phyloP scores from a whole-genome alignment of 2,329 filamentous ascomycete genomes.

The Ceratocystis cacaofunesta region DNA sequence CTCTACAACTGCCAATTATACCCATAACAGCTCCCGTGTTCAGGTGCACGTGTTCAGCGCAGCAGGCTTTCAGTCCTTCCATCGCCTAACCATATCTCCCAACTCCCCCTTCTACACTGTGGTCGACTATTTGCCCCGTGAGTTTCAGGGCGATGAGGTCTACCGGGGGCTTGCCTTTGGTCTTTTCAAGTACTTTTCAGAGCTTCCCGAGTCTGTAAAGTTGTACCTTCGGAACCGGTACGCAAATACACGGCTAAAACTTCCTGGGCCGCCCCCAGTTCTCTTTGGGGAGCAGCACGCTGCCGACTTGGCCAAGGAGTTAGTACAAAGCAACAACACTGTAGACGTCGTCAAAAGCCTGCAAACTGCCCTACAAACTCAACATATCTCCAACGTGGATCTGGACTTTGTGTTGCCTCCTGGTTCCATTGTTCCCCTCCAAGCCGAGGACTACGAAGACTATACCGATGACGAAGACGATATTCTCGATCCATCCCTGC shows the following conservation, averaged over 20 bases:
- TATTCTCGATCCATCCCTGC: conserved; percentile 45
- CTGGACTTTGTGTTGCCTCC: conserved; percentile 74
- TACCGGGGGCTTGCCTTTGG: conserved; percentile 85
- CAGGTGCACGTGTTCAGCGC: conserved; percentile 86
- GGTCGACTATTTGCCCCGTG: conserved; percentile 76
- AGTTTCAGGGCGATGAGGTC: conserved; percentile 89
- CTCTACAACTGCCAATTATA: conserved; percentile 76
- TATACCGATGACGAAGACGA: conserved; percentile 50
- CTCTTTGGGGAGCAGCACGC: conserved; percentile 88
- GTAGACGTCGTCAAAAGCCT: conserved; percentile 58
- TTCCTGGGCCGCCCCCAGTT: conserved; percentile 48
- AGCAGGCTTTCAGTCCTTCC: conserved; percentile 78
- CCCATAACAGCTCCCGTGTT: conserved; percentile 78
- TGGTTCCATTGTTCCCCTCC: conserved; percentile 54
- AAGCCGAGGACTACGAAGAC: conserved; percentile 44
- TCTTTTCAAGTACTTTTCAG: conserved; percentile 83
- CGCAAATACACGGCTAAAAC: conserved; percentile 35
- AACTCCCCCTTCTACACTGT: conserved; percentile 83
- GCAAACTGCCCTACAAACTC: conserved; percentile 61
- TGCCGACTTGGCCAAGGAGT: conserved; percentile 71
- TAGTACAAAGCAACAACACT: conserved; percentile 68
- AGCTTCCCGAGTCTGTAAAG: conserved; percentile 67
- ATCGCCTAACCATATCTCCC: conserved; percentile 81
- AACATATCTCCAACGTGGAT: conserved; percentile 72
- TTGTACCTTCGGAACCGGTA: conserved; percentile 48